A percentile compares a stretch with the other conserved stretches of the same genome.
phyloP scores from a whole-genome alignment of 106 monocot species.

The Acanthochlamys bracteata region DNA sequence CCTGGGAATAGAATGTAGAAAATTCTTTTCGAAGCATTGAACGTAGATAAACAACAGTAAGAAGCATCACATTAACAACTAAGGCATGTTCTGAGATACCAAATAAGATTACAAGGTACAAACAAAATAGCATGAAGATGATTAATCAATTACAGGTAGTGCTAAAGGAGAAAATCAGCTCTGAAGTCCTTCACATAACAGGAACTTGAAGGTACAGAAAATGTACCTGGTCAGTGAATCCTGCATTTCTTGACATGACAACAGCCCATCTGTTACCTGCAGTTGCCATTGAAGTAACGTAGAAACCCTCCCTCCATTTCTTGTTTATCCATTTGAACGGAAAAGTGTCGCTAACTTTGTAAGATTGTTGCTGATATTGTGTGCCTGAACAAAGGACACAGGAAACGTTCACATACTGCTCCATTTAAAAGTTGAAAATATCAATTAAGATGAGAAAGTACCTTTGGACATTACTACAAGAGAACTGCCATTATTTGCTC shows the following conservation, averaged over 20 bases:
- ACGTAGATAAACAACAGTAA: no score
- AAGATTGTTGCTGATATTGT: slow-evolving; percentile 71
- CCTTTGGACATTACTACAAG: slow-evolving; percentile 88
- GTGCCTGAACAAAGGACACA: slow-evolving; percentile 31
- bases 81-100: no score
- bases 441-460: slow-evolving; percentile 3
- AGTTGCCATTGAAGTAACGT: slow-evolving; percentile 81
- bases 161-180: no score
- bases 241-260: slow-evolving; percentile 80
- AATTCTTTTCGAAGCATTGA: no score
- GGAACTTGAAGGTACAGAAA: neutral
- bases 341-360: slow-evolving; percentile 86
- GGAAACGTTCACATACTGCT: neutral
- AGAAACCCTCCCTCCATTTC: slow-evolving; percentile 84
- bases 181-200: no score
- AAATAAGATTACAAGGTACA: no score
- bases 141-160: no score
- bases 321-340: slow-evolving; percentile 97
- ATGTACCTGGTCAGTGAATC: slow-evolving; percentile 66
- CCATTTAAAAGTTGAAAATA: neutral
- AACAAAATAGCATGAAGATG: no score
- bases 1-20: no score
- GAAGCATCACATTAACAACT: no score
- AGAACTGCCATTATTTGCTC: slow-evolving; percentile 73
- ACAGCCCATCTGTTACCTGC: slow-evolving; percentile 77